These are phyloP conservation scores for Kandelia obovata DNA, from an alignment of 345 rosid genomes.

Conservation along the genomic window DNA sequence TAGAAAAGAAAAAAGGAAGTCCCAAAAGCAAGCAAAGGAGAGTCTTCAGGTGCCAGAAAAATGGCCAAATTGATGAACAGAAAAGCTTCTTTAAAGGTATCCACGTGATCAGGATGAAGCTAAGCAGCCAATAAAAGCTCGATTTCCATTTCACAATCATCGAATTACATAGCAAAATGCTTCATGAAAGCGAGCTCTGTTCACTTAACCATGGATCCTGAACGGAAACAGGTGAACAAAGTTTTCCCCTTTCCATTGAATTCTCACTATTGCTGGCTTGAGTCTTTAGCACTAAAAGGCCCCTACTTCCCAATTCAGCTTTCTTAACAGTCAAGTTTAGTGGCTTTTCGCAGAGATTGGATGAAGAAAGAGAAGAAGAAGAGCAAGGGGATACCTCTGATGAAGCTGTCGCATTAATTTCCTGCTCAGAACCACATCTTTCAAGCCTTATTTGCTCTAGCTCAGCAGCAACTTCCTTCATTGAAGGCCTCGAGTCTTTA, in stretches of 20 bases:
- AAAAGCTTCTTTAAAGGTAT: background rate
- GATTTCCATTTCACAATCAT: conserved; percentile 13
- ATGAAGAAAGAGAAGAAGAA: conserved; percentile 31
- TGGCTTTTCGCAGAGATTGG: conserved; percentile 31
- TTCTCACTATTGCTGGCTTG: conserved; percentile 14
- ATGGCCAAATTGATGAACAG: too few species aligned
- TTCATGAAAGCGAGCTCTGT: conserved; percentile 55
- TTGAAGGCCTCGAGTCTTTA: conserved; percentile 64
- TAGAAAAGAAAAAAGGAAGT: too few species aligned
- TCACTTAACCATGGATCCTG: conserved; percentile 48
- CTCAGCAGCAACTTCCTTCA: conserved; percentile 56
- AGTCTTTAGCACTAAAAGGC: conserved; percentile 7
- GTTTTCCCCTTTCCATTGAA: conserved; percentile 25
- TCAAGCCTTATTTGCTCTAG: conserved; percentile 41
- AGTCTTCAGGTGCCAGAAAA: too few species aligned
- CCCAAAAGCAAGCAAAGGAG: too few species aligned
- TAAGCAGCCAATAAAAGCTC: background rate
- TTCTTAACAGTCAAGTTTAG: conserved; percentile 17
- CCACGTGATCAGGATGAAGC: background rate
- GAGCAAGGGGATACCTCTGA: conserved; percentile 19
- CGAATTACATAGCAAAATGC: conserved; percentile 31
- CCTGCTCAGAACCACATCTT: conserved; percentile 24
- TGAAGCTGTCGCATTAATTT: conserved; percentile 20
- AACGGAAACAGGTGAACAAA: conserved; percentile 37
- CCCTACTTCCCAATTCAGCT: conserved; percentile 12